Evolutionary conservation across 257 asterid species (phyloP).

Genomic region (Forsythia viridissima): DNA sequence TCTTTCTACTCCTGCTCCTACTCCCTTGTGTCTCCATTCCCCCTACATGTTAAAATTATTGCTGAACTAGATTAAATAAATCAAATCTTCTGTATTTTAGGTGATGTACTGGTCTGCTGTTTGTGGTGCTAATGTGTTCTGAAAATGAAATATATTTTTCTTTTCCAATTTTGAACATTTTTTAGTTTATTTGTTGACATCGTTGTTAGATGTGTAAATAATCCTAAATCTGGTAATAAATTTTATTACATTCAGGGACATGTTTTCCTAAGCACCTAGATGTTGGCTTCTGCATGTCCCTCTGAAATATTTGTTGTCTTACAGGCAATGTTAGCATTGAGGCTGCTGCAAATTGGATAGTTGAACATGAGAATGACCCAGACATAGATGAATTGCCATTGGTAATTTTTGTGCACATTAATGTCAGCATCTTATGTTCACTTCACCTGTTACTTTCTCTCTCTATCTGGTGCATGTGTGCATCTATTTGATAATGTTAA

Average conservation of each 20-base stretch:
- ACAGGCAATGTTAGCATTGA: conserved; percentile 78
- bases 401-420: conserved; percentile 41
- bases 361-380: conserved; percentile 87
- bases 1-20: neutral
- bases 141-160: neutral
- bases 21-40: neutral
- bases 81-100: neutral
- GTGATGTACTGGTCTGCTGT: neutral
- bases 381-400: conserved; percentile 82
- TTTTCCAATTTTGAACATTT: neutral
- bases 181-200: neutral
- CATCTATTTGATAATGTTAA: conserved; percentile 9
- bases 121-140: neutral
- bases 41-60: neutral
- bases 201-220: neutral
- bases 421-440: conserved; percentile 6
- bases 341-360: conserved; percentile 91
- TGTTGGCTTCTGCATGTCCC: neutral
- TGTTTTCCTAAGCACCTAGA: neutral
- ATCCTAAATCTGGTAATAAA: neutral
- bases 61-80: neutral
- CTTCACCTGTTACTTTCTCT: neutral
- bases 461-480: neutral
- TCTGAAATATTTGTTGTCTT: conserved; percentile 18
- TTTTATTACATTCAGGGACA: neutral